A percentile compares a stretch with the other conserved stretches of the same genome.
phyloP scores from a whole-genome alignment of 768 basidiomycete genomes.

The Obba rivulosa region DNA sequence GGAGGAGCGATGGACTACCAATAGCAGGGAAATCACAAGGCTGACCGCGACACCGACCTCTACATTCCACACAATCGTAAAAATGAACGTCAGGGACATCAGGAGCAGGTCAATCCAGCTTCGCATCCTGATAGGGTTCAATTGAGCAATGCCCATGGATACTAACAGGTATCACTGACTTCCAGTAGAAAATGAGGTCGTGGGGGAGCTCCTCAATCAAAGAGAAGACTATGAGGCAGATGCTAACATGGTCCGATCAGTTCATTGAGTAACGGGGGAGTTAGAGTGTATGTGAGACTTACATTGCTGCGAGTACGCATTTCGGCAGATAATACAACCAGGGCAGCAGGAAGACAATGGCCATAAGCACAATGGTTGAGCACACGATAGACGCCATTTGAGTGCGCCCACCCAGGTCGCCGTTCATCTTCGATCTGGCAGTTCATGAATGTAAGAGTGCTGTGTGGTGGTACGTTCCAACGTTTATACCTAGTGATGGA shows the following conservation, averaged over 20 bases:
- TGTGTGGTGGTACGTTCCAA: neutral
- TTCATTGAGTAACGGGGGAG: no score
- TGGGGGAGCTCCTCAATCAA: conserved; percentile 84
- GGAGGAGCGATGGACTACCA: conserved; percentile 88
- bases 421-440: conserved; percentile 76
- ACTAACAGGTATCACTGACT: conserved; percentile 43
- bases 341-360: conserved; percentile 87
- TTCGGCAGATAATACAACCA: conserved; percentile 84
- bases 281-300: conserved; percentile 22
- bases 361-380: conserved; percentile 66
- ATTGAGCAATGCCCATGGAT: neutral
- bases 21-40: conserved; percentile 78
- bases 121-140: conserved; percentile 50
- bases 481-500: conserved; percentile 80
- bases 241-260: conserved; percentile 36
- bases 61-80: conserved; percentile 86
- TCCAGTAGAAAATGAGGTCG: conserved; percentile 81
- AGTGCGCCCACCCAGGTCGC: conserved; percentile 80
- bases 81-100: conserved; percentile 83
- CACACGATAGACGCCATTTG: conserved; percentile 87
- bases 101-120: conserved; percentile 90
- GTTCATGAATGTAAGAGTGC: no score
- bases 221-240: conserved; percentile 79
- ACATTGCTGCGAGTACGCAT: conserved; percentile 88
- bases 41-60: conserved; percentile 92